Evolutionary conservation across 768 basidiomycete species (phyloP).

Genomic region (Agaricus sinodeliciosus): DNA sequence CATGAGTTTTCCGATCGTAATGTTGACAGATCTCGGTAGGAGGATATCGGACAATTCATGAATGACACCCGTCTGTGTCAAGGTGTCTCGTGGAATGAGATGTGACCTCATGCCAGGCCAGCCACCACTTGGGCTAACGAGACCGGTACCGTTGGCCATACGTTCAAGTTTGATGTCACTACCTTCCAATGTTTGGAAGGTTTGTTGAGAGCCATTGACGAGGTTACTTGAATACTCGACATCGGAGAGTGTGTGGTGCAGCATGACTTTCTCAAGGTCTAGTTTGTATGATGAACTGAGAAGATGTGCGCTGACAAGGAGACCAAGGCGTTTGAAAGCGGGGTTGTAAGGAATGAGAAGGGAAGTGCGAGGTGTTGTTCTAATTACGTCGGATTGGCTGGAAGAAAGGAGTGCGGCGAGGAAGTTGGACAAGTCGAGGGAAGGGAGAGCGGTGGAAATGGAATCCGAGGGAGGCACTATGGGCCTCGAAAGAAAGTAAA

Average conservation of each 20-base stretch:
- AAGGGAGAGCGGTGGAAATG: conserved; percentile 73
- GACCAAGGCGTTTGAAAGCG: conserved; percentile 84
- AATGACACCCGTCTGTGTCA: conserved; percentile 87
- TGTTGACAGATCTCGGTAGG: conserved; percentile 80
- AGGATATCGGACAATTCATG: conserved; percentile 83
- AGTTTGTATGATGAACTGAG: conserved; percentile 69
- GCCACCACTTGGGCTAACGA: conserved; percentile 66
- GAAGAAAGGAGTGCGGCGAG: conserved; percentile 88
- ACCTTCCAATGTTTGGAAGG: conserved; percentile 80
- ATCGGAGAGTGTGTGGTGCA: conserved; percentile 78
- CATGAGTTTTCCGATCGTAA: conserved; percentile 87
- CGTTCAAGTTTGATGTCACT: conserved; percentile 71
- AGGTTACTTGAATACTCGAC: conserved; percentile 67
- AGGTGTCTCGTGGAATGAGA: conserved; percentile 52
- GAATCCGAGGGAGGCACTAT: conserved; percentile 78
- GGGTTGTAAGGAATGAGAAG: conserved; percentile 83
- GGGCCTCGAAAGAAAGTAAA: conserved; percentile 86
- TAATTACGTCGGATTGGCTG: conserved; percentile 64
- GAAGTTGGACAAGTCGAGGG: conserved; percentile 84
- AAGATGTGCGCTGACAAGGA: conserved; percentile 81
- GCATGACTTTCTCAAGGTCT: conserved; percentile 77
- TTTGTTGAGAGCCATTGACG: conserved; percentile 58
- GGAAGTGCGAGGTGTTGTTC: conserved; percentile 62
- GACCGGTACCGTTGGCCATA: conserved; percentile 40
- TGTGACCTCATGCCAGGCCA: conserved; percentile 66